A percentile compares a stretch with the other conserved stretches of the same genome.
These are phyloP conservation scores for Phaeodactylum tricornutum DNA, from an alignment of 108 stramenopile species.

Conservation along the genomic window DNA sequence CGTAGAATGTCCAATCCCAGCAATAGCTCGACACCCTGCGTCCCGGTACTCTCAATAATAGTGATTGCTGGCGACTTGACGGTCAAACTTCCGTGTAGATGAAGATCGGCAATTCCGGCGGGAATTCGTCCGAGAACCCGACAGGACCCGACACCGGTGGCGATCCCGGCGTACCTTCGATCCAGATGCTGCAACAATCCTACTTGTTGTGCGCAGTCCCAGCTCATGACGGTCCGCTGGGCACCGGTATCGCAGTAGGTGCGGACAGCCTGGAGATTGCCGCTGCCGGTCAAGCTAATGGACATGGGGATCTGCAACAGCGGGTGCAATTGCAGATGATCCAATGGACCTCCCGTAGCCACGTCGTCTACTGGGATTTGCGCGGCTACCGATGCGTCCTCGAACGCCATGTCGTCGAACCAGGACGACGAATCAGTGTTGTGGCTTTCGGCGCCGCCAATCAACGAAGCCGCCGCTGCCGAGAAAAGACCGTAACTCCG, in stretches of 20 bases:
- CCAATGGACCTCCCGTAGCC: background rate
- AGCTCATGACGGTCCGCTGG: conserved; percentile 51
- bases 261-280: conserved; percentile 18
- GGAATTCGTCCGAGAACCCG: conserved; percentile 48
- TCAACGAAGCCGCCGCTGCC: too few species aligned
- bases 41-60: conserved; percentile 34
- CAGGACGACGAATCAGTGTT: too few species aligned
- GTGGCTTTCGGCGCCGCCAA: too few species aligned
- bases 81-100: conserved; percentile 14
- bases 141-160: conserved; percentile 46
- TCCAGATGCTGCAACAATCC: conserved; percentile 47
- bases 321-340: conserved; percentile 1
- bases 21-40: conserved; percentile 35
- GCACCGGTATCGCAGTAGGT: conserved; percentile 61
- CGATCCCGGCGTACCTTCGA: conserved; percentile 45
- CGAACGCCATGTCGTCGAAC: background rate
- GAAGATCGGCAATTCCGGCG: conserved; percentile 29
- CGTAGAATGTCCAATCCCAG: conserved; percentile 22
- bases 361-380: background rate
- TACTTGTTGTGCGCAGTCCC: conserved; percentile 23
- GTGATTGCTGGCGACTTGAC: conserved; percentile 26
- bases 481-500: too few species aligned
- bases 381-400: background rate
- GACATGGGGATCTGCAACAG: conserved; percentile 8
- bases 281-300: background rate